Base-by-base conservation (phyloP, 768 basidiomycete genomes). In the Pluteus cervinus region DNA sequence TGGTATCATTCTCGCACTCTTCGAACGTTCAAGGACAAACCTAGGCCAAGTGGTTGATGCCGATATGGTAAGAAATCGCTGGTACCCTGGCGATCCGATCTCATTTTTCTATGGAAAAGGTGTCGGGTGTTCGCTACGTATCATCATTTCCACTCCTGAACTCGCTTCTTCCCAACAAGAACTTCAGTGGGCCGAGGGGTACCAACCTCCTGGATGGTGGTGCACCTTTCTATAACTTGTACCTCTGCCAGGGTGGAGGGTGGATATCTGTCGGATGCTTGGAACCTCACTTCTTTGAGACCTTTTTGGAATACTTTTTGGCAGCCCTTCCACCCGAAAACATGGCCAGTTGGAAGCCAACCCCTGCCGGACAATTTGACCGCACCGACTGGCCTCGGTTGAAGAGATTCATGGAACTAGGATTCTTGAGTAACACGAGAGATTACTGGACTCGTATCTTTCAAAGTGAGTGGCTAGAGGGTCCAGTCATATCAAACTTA, bases 211-310 rank as follows among this genome's bases (percentile, higher is more conserved):
- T 90, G 15, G 87, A 87, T 45, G 84, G 85, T 1, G 86, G 83
- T 3, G 72, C 84, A 4, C 87, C 87, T 0, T 88, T 79, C 61
- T 91, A 91, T 50, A 69, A 68, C 41, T 60, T 85, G 7, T 89
- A 91, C 48, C 66, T 69, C 1, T 88, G 86, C 52, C 66, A 75
- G 39, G 85, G 83, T 52, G 80, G 79, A 1, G 61, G 69, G 25
- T 86, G 75, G 71, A 84, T 91, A 71, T 76, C 80, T 2, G 73
- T 90, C 18, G 86, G 75, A 20, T 86, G 84, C 49, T 53, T 86
- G 9, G 86, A 88, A 52, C 79, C 82, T 4, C 71, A 73, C 26
- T 87, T 87, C 58, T 87, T 80, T 55, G 57, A 62, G 16, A 61
- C 58, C 1, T 87, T 88, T 49, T 62, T 86, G 29, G 61, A 68